Conservation (phyloP, 2,329 filamentous ascomycete species). For the Cladosporium sp. region DNA sequence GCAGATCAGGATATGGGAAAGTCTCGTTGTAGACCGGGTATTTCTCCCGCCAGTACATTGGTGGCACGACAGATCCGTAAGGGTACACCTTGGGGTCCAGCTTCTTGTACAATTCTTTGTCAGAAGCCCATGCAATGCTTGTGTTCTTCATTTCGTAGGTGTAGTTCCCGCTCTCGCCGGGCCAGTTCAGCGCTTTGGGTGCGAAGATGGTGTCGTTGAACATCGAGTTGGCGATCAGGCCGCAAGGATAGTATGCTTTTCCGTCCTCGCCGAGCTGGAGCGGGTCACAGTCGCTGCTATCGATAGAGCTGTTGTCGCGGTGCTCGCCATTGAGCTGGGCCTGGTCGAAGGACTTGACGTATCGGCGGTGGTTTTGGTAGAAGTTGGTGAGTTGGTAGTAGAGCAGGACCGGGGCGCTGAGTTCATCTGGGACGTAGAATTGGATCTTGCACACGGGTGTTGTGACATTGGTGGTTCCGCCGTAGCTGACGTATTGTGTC, state of each 20-base stretch:
- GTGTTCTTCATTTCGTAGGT: slow-evolving; percentile 72
- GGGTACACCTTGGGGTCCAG: slow-evolving; percentile 56
- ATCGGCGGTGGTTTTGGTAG: slow-evolving; percentile 97
- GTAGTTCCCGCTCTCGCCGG: slow-evolving; percentile 36
- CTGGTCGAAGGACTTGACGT: slow-evolving; percentile 83
- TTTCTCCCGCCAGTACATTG: slow-evolving; percentile 75
- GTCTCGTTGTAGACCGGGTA: slow-evolving; percentile 69
- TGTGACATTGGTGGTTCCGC: slow-evolving; percentile 23
- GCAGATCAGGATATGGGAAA: slow-evolving; percentile 66
- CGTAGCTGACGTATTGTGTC: slow-evolving; percentile 21
- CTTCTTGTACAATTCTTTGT: slow-evolving; percentile 70
- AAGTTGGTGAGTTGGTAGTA: slow-evolving; percentile 98
- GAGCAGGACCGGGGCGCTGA: slow-evolving; percentile 78
- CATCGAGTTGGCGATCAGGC: slow-evolving; percentile 90
- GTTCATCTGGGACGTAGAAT: slow-evolving; percentile 74
- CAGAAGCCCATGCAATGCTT: slow-evolving; percentile 82
- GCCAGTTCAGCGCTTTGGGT: slow-evolving; percentile 58
- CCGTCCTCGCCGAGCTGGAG: slow-evolving; percentile 40
- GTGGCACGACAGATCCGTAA: slow-evolving; percentile 64
- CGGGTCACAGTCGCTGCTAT: slow-evolving; percentile 69
- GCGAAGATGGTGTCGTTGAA: slow-evolving; percentile 88
- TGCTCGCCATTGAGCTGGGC: slow-evolving; percentile 74
- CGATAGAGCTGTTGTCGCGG: slow-evolving; percentile 58
- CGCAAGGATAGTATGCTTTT: slow-evolving; percentile 87
- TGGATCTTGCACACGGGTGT: slow-evolving; percentile 64